Base-by-base conservation (phyloP, 169 alveolate genomes). In the Theileria orientalis region DNA sequence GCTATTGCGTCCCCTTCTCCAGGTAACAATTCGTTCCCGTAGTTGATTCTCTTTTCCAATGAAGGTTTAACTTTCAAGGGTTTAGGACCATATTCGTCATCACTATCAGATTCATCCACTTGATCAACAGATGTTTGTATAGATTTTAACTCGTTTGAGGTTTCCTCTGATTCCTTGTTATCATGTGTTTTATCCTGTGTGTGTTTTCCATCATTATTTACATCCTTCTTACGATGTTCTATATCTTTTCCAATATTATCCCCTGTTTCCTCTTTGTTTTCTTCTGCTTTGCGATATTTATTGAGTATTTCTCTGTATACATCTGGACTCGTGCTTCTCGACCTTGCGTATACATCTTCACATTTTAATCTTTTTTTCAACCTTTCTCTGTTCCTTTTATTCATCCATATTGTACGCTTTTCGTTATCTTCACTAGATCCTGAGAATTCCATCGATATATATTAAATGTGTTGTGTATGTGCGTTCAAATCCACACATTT, bases 1-100 rank as follows among this genome's bases (percentile, higher is more conserved):
- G 97, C 96, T 71, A 93, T 90, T 3, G 95, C 95, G 67, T 91
- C 95, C 33, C 96, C 96, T n/a, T 84, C 90, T 76, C 78, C 86
- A 69, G 80, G 76, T 23, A 52, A n/a, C 6, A 57, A 33, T 62
- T 68, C 76, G 29, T 60, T 30, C 3, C 76, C 49, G 47, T 44
- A 68, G 16, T 33, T 49, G 5, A 29, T 77, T 83, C n/a, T 44
- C 80, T 42, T 80, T 73, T 54, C 74, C 76, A 63, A 59, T 71
- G 37, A 84, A 57, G 47, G 57, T 75, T 59, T 72, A 47, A 7
- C 67, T 84, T 8, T 76, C 0, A 84, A 41, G 3, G 91, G 91
- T 41, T 54, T 68, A 1, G 91, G 91, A 2, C 91, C 91, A 60
- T 68, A 68, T 52, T 68, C 76, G 25, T 68, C 74, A 60, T 68